Base-by-base conservation (phyloP, 495 filamentous ascomycete genomes). In the Sphaerosporella brunnea region DNA sequence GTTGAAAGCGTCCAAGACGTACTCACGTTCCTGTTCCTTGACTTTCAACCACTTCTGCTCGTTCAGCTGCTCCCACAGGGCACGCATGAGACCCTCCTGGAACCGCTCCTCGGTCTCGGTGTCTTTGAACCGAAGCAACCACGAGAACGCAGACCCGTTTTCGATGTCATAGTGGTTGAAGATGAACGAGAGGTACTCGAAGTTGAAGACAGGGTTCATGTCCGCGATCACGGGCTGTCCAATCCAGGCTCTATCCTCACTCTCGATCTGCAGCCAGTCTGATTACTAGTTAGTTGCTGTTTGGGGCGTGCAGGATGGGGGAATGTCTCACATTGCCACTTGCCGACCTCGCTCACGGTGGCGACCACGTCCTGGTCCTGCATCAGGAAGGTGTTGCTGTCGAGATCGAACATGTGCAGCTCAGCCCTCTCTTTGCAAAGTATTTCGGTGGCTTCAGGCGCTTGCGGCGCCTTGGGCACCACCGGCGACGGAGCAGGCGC, bases 191-290 rank as follows among this genome's bases (percentile, higher is more conserved):
- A 93, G 69, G 53, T 84, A 95, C 64, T 96, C 90, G 52, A 93
- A 96, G 66, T 95, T 96, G 70, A 97, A 97, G 26, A 97, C 90
- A 0, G 90, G 92, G 57, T 97, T 97, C 59, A 96, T 82, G 54
- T 96, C 92, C 3, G 79, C 77, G 21, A 82, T 67, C 15, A 97
- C 75, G 16, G 76, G 72, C 53, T 92, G 84, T 19, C 86, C 87
- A 5, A 97, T 69, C 90, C 90, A 95, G 34, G 87, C 78, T 49
- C 73, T 77, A 15, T 86, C 77, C 20, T 68, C 64, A 51, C 83
- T 81, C 36, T 71, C 73, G 40, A 97, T 83, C 53, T 94, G 83
- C 30, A 97, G 69, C 85, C 86, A 96, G 63, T 96, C 58, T 61
- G 42, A 19, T 8, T 16, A 43, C 19, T 25, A 19, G 24, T 43